These are phyloP conservation scores for Hura crepitans DNA, from an alignment of 441 rosid genomes.

Conservation along the genomic window DNA sequence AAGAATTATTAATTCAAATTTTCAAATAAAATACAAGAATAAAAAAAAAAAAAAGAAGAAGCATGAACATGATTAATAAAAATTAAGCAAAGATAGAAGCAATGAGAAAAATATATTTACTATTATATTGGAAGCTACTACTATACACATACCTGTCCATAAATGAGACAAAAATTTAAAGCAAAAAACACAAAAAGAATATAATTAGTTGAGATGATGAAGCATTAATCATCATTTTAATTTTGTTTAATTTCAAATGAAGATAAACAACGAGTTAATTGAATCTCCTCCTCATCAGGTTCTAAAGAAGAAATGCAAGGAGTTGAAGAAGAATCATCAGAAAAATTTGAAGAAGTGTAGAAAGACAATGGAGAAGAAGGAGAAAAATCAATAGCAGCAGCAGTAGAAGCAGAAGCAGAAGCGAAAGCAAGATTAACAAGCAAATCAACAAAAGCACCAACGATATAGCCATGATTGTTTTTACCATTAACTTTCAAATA, in stretches of 20 bases:
- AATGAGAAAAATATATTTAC: neutral
- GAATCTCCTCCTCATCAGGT: slow-evolving; percentile 15
- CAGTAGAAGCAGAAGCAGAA: slow-evolving; percentile 20
- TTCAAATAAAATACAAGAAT: too few relatives aligned
- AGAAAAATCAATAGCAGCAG: slow-evolving; percentile 27
- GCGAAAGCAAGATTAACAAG: slow-evolving; percentile 37
- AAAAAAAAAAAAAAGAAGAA: neutral
- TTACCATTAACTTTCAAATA: slow-evolving; percentile 55
- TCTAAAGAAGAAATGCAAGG: slow-evolving; percentile 33
- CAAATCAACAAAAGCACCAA: slow-evolving; percentile 74
- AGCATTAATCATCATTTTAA: slow-evolving; percentile 20
- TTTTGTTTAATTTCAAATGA: slow-evolving; percentile 33
- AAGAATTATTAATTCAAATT: too few relatives aligned
- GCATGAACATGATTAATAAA: neutral
- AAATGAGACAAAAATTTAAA: neutral
- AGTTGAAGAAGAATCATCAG: slow-evolving; percentile 43
- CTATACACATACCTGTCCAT: slow-evolving; percentile 13
- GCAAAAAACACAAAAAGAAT: neutral
- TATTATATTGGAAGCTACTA: slow-evolving; percentile 20
- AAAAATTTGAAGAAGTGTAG: slow-evolving; percentile 47
- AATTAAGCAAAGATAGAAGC: slow-evolving; percentile 1
- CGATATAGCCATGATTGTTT: slow-evolving; percentile 58
- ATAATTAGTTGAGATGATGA: neutral
- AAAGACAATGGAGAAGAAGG: slow-evolving; percentile 50
- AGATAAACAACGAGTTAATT: slow-evolving; percentile 26